Conservation (phyloP, 805 yeast species). For the Metschnikowia dekortorum region DNA sequence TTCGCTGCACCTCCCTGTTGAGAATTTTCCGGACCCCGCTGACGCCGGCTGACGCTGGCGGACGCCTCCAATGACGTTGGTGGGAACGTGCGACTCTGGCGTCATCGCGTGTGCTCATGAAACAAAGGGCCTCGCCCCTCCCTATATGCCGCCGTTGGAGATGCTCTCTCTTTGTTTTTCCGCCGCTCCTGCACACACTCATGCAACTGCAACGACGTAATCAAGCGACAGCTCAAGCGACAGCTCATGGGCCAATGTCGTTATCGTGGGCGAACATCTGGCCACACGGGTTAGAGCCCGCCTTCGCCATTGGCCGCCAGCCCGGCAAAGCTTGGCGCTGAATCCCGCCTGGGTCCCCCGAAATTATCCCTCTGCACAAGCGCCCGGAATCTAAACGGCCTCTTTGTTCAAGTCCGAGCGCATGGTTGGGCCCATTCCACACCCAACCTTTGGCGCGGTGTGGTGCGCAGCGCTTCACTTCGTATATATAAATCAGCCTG, state of each 20-base stretch:
- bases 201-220: conserved; percentile 18
- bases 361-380: too few relatives aligned
- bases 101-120: not conserved
- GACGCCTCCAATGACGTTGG: not conserved
- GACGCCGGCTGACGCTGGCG: not conserved
- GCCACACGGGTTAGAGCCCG: too few relatives aligned
- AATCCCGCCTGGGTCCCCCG: too few relatives aligned
- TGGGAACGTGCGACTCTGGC: not conserved
- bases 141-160: not conserved
- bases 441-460: conserved; percentile 1
- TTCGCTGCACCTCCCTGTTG: not conserved
- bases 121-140: not conserved
- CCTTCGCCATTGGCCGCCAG: too few relatives aligned
- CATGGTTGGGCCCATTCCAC: not conserved
- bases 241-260: not conserved
- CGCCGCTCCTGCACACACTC: conserved; percentile 3
- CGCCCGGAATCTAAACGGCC: not conserved
- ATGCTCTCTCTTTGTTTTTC: not conserved
- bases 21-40: too few relatives aligned
- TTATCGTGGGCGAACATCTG: not conserved
- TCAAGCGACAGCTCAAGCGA: conserved; percentile 4
- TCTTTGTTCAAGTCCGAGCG: not conserved
- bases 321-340: too few relatives aligned
- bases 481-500: conserved; percentile 2
- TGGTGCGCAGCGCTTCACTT: conserved; percentile 1